Base-by-base conservation (phyloP, 805 yeast species). In the Isabelozyma rhagii region DNA sequence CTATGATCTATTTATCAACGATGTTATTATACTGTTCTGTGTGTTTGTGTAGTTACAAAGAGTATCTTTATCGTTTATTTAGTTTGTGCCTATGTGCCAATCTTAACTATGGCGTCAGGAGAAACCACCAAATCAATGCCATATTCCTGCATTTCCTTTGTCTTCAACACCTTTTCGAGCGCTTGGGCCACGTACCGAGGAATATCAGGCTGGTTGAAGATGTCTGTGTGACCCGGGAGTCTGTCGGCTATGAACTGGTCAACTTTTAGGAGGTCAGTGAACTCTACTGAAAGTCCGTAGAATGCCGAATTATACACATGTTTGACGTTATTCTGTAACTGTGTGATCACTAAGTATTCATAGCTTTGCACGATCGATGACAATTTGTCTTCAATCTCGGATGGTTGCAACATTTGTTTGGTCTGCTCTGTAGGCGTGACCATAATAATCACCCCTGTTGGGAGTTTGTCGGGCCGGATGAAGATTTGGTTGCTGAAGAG, bases 231-330 rank as follows among this genome's bases (percentile, higher is more conserved):
- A 13, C 29, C 15, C 13, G 29, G 27, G 46, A 31, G 17, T 44
- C 46, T 18, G 21, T 27, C 25, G 15, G n/a, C 48, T 4, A 39
- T 10, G 34, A 45, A 25, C n/a, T 39, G 21, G 41, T 25, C 15
- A 13, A 44, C 10, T 15, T 15, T 14, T 8, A 15, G 21, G 6
- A 28, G 21, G 21, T 43, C 28, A 10, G 13, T 39, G 15, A 51
- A 44, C 15, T 51, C 44, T 6, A 49, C 39, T 8, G 51, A 44
- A 8, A 49, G 17, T 5, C 50, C 55, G 28, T 47, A 34, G 29
- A 51, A 46, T 14, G 49, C 39, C 5, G 43, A 43, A 39, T 47
- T 40, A 42, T 49, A 51, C 15, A 46, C 50, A 44, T 44, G 43
- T n/a, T 38, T 42, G 15, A 51, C 34, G 1, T n/a, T 34, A 18